Evolutionary conservation across 176 grass and related monocot species (phyloP), one percentile per base, ranked within the genome.

Genomic region (Rhipidocladum racemiflorum): DNA sequence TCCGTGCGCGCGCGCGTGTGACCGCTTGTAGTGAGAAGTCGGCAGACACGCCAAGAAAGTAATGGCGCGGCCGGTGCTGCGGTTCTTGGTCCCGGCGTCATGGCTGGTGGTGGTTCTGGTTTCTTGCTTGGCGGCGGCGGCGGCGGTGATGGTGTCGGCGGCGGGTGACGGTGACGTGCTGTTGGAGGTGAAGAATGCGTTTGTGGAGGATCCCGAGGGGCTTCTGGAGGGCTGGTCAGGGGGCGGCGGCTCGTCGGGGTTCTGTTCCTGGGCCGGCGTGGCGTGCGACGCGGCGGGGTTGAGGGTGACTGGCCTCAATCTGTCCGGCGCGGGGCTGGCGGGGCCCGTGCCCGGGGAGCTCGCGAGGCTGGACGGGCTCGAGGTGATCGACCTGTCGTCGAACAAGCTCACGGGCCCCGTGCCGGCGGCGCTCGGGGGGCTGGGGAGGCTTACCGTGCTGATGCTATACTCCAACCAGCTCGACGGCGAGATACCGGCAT

Each of bases 181-280:
- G 23, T 42, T 98, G 61, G 83, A 91, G 51, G 87, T 91, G 61
- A 98, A 91, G 82, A 82, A 81, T 68, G 84, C 79, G 68, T 90
- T 98, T 69, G 28, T 57, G 17, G 84, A 86, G 42, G 92, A 93
- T 51, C 92, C 90, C 23, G 14, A 35, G 16, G 79, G 79, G 6
- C 68, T 83, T 15, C 15, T 98, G 70, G 16, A 79, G 14, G 40
- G 84, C 56, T 98, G 96, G 96, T 75, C 61, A 27, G 34, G 43
- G 23, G 63, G 25, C 32, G 28, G n/a, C 64, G 75, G 14, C 74
- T 68, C 84, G 46, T 32, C 88, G 54, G 88, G 7, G 14, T 95
- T 86, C 83, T 98, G 96, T 18, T 73, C 84, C 6, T 98, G 96
- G 96, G 45, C 83, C 32, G 96, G 96, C 17, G 88, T 98, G 39